Conservation (phyloP, 139 green algal genomes). For the Chlamydomonas eustigma region DNA sequence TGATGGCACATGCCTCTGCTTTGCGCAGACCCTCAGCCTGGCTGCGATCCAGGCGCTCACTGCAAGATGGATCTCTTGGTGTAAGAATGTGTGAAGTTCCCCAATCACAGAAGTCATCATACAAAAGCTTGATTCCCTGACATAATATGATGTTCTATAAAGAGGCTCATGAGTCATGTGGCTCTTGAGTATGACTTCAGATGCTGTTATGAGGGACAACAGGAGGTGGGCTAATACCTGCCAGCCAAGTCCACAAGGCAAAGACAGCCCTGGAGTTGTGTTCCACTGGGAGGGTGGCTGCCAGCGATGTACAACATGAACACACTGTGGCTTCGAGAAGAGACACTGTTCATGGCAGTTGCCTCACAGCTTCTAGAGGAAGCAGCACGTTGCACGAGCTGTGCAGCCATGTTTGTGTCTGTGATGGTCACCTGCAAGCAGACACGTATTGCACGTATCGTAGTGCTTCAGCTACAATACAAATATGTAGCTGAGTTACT, state of each 20-base stretch:
- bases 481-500: too few species aligned
- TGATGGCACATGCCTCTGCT: slow-evolving; percentile 93
- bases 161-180: too few species aligned
- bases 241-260: slow-evolving; percentile 93
- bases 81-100: too few species aligned
- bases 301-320: slow-evolving; percentile 96
- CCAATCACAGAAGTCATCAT: too few species aligned
- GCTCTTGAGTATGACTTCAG: too few species aligned
- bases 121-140: too few species aligned
- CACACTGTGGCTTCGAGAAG: slow-evolving; percentile 83
- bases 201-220: too few species aligned
- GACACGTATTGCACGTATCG: too few species aligned
- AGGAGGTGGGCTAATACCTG: slow-evolving; percentile 56
- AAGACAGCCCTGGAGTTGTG: slow-evolving; percentile 68
- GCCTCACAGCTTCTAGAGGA: slow-evolving; percentile 65
- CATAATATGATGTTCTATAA: too few species aligned
- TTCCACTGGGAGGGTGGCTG: slow-evolving; percentile 59
- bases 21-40: slow-evolving; percentile 71
- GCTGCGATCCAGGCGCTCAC: slow-evolving; percentile 74
- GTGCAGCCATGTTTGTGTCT: slow-evolving; percentile 58
- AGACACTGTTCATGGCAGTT: slow-evolving; percentile 92
- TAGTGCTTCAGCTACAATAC: too few species aligned
- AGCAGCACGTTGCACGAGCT: slow-evolving; percentile 60
- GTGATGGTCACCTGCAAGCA: slow-evolving; percentile 41
- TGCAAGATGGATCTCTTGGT: too few species aligned